Base-by-base conservation (phyloP, 192 early-diverging fungal species). In the Coemansia sp. region DNA sequence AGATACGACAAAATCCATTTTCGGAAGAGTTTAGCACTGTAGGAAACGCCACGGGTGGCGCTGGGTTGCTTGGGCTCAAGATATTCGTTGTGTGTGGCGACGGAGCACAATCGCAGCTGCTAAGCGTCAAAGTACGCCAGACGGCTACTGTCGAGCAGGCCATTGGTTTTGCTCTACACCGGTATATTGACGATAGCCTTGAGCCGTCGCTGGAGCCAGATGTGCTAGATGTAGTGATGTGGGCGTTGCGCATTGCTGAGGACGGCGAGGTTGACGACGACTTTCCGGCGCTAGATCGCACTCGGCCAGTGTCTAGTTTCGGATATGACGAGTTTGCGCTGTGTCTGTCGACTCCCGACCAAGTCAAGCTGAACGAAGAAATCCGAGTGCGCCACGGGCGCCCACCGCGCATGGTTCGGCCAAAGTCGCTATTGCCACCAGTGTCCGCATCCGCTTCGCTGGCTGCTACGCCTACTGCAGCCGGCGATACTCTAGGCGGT, bases 241-340 rank as follows among this genome's bases (percentile, higher is more conserved):
- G 97, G 97, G 89, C 89, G 19, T 76, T 99, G 71, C 84, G 93
- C 39, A 97, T 99, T 70, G 94, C 91, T 0, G 96, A 97, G 67
- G 97, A 97, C 80, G 97, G 97, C 20, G 89, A 89, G 39, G 89
- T 99, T 37, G 97, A 99, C 68, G 95, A 97, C 36, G 95, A 99
- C 76, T 91, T 99, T 71, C 96, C 96, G 38, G 97, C 94, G 10
- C 84, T 97, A 62, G 97, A 99, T 62, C 88, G 95, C 64, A 89
- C 88, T 11, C 74, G 93, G 15, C 93, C 89, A 59, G 95, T 98
- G 62, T 85, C 91, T 22, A 88, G 90, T 59, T 94, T 95, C 71
- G 87, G 88, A 0, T 95, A 94, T 80, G 92, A 97, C 74, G 90
- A 93, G 66, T 95, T 97, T 89, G 96, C 94, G 29, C 70, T 99